These are phyloP conservation scores for Talaromyces albobiverticillius DNA, from an alignment of 2,329 filamentous ascomycete species.

Conservation along the genomic window DNA sequence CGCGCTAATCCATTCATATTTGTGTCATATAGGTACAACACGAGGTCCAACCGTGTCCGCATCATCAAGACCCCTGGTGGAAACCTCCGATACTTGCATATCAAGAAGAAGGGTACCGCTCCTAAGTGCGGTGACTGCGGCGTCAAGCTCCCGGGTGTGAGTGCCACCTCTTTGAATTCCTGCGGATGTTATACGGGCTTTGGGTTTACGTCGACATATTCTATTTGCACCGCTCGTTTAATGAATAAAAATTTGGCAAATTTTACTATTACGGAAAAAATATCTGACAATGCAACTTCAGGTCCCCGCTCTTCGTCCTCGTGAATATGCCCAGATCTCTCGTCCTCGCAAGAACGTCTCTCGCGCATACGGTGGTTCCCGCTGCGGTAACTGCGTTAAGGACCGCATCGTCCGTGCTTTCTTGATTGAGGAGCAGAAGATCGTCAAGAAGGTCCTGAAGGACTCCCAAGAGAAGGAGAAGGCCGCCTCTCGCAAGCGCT, in stretches of 20 bases:
- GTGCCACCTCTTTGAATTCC: constrained; percentile 46
- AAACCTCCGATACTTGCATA: constrained; percentile 92
- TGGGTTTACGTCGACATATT: background rate
- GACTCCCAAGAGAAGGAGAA: constrained; percentile 73
- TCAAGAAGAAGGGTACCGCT: constrained; percentile 98
- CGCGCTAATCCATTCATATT: constrained; percentile 32
- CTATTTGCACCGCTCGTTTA: background rate
- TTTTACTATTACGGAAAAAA: background rate
- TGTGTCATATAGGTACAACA: constrained; percentile 77
- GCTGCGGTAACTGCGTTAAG: constrained; percentile 98
- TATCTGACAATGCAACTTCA: constrained; percentile 34
- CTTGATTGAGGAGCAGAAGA: constrained; percentile 99
- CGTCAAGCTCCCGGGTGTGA: constrained; percentile 95
- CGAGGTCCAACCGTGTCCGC: constrained; percentile 93
- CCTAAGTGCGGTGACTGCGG: constrained; percentile 99
- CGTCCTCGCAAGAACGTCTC: constrained; percentile 99
- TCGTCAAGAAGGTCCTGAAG: constrained; percentile 99
- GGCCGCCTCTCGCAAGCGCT: constrained; percentile 40
- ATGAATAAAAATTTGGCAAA: background rate
- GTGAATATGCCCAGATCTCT: constrained; percentile 95
- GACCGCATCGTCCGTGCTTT: constrained; percentile 97
- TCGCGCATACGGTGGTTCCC: constrained; percentile 96
- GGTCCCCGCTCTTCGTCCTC: constrained; percentile 94
- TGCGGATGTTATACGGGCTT: background rate
- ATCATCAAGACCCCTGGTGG: constrained; percentile 96